A percentile compares a stretch with the other conserved stretches of the same genome.
These are phyloP conservation scores for Kregervanrija pseudodelftensis DNA, from an alignment of 805 yeast genomes.

Conservation along the genomic window DNA sequence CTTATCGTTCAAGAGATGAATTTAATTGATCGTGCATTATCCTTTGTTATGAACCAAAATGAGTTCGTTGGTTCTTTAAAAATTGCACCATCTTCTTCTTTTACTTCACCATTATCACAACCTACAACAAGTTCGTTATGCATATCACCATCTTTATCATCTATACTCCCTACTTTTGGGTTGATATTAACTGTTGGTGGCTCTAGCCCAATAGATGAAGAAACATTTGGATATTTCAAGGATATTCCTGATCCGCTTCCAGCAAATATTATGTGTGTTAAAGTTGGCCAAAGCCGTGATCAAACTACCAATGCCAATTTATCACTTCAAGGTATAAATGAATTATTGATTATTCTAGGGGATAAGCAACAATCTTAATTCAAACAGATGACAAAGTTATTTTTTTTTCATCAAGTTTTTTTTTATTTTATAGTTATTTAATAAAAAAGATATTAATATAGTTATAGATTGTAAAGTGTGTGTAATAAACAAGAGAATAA, in stretches of 20 bases:
- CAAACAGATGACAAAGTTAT: not conserved
- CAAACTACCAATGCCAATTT: conserved; percentile 44
- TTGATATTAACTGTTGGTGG: conserved; percentile 59
- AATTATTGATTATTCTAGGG: conserved; percentile 47
- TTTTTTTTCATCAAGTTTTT: not conserved
- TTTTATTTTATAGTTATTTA: not conserved
- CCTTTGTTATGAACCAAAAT: conserved; percentile 37
- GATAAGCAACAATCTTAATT: conserved; percentile 1
- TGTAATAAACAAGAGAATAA: no score
- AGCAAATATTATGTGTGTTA: conserved; percentile 49
- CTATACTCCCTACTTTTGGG: conserved; percentile 21
- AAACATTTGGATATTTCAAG: conserved; percentile 49
- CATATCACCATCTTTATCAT: conserved; percentile 8
- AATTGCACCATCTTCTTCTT: conserved; percentile 16
- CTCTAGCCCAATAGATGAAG: conserved; percentile 61
- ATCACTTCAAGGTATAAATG: conserved; percentile 64
- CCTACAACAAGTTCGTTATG: conserved; percentile 6
- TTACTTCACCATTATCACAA: conserved; percentile 13
- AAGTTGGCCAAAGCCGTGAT: conserved; percentile 36
- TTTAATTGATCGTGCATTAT: conserved; percentile 48
- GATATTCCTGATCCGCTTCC: conserved; percentile 33
- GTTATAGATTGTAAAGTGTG: no score
- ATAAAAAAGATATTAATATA: not conserved
- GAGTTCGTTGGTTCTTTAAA: conserved; percentile 13
- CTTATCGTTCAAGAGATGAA: conserved; percentile 67